phyloP scores from a whole-genome alignment of 495 filamentous ascomycete genomes.

The Haplographium delicatum region DNA sequence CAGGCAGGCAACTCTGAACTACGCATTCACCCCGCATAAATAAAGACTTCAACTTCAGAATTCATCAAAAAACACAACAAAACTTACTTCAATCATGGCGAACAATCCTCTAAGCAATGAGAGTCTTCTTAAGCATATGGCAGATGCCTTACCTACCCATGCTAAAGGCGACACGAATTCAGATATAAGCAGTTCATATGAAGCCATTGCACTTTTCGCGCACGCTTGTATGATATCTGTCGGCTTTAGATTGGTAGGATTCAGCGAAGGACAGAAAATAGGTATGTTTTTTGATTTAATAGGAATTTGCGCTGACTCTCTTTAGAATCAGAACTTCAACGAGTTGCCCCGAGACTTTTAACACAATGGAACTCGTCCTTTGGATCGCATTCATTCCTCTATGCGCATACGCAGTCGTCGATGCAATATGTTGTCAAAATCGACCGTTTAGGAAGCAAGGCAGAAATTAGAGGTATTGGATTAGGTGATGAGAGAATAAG shows the following conservation, averaged over 20 bases:
- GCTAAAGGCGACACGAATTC: slow-evolving; percentile 42
- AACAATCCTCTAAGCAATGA: slow-evolving; percentile 33
- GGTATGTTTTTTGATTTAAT: slow-evolving; percentile 34
- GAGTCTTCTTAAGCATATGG: slow-evolving; percentile 49
- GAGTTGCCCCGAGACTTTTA: slow-evolving; percentile 56
- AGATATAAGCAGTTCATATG: slow-evolving; percentile 69
- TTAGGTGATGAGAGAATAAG: slow-evolving; percentile 75
- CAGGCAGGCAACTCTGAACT: slow-evolving; percentile 3
- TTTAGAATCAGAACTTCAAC: slow-evolving; percentile 36
- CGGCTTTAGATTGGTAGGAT: slow-evolving; percentile 76
- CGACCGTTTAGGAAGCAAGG: slow-evolving; percentile 76
- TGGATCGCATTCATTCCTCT: slow-evolving; percentile 72
- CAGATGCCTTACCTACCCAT: slow-evolving; percentile 50
- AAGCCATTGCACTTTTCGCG: slow-evolving; percentile 77
- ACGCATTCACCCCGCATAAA: background rate
- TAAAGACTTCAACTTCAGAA: background rate
- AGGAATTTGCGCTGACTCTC: background rate
- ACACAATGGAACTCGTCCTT: slow-evolving; percentile 68
- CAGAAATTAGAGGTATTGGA: slow-evolving; percentile 72
- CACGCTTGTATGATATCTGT: slow-evolving; percentile 80
- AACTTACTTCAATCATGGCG: slow-evolving; percentile 10
- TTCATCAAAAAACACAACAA: background rate
- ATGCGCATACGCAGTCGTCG: slow-evolving; percentile 82
- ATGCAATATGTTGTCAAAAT: slow-evolving; percentile 80
- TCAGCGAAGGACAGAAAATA: slow-evolving; percentile 71